Evolutionary conservation across 805 yeast genomes (phyloP).

Genomic region (Teunomyces aglyptinius): DNA sequence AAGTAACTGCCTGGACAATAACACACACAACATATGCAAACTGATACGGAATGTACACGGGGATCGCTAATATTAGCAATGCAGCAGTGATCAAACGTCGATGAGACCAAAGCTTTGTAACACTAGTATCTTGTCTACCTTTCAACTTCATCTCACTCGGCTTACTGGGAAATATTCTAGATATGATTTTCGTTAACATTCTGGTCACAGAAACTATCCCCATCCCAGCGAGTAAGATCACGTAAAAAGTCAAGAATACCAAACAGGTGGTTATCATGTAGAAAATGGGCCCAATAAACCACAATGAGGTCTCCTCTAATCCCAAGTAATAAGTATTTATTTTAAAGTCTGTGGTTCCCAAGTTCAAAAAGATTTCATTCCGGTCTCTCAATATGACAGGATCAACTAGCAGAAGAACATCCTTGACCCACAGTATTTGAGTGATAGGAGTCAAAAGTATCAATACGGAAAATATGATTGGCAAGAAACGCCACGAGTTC

Average conservation of each 20-base stretch:
- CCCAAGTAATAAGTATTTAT: conserved; percentile 69
- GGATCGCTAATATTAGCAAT: conserved; percentile 43
- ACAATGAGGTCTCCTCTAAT: conserved; percentile 52
- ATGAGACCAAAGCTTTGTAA: conserved; percentile 3
- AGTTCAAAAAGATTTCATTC: conserved; percentile 41
- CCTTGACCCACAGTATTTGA: conserved; percentile 33
- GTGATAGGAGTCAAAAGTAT: conserved; percentile 39
- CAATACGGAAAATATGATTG: conserved; percentile 19
- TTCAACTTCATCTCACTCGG: background rate
- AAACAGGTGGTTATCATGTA: conserved; percentile 44
- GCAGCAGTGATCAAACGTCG: conserved; percentile 30
- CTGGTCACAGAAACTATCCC: background rate
- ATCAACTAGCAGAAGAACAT: conserved; percentile 44
- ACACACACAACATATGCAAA: conserved; percentile 65
- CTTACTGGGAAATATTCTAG: background rate
- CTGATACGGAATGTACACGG: conserved; percentile 76
- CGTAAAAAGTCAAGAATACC: conserved; percentile 36
- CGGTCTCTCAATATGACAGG: conserved; percentile 52
- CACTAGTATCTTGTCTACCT: background rate
- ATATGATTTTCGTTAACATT: background rate
- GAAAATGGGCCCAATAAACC: conserved; percentile 61
- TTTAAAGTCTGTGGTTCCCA: conserved; percentile 25
- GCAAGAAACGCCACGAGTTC: conserved; percentile 19
- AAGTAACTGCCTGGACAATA: conserved; percentile 55
- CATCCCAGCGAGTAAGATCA: conserved; percentile 13